These are phyloP conservation scores for Drechslera avenae DNA, from an alignment of 2,329 filamentous ascomycete species.

Conservation along the genomic window DNA sequence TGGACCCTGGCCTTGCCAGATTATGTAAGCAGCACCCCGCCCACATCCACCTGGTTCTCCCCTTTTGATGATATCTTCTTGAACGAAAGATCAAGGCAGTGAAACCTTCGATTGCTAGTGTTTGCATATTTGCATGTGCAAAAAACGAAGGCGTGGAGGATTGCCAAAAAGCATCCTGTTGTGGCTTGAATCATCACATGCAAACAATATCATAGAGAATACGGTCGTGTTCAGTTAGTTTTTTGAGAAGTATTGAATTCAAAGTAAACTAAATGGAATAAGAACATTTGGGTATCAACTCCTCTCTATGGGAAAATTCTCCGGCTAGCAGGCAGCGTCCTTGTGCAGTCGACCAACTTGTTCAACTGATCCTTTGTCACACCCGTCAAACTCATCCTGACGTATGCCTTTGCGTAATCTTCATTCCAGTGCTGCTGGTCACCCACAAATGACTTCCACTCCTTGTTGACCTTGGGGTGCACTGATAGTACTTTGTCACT, in stretches of 20 bases:
- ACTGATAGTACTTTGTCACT: conserved; percentile 31
- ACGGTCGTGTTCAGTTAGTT: no score
- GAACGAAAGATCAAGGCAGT: no score
- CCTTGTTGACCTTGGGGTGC: conserved; percentile 37
- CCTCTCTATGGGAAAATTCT: conserved; percentile 8
- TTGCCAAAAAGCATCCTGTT: no score
- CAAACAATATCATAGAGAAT: conserved; percentile 1
- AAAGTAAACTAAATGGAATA: neutral
- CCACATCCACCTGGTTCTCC: neutral
- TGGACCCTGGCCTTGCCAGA: conserved; percentile 7
- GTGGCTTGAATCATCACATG: no score
- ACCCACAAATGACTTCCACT: conserved; percentile 33
- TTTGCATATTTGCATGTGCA: no score
- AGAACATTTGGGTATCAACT: neutral
- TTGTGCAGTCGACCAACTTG: conserved; percentile 36
- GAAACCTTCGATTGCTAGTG: no score
- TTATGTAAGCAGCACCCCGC: conserved; percentile 6
- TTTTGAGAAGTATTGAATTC: neutral
- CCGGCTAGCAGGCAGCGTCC: conserved; percentile 32
- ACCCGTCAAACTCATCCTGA: conserved; percentile 39
- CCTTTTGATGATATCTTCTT: no score
- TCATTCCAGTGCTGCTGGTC: conserved; percentile 39
- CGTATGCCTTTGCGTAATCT: conserved; percentile 41
- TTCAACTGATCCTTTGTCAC: conserved; percentile 30
- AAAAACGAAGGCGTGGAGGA: no score